Evolutionary conservation across 2,329 filamentous ascomycete genomes (phyloP).

Genomic region (Aspergillus ustus): DNA sequence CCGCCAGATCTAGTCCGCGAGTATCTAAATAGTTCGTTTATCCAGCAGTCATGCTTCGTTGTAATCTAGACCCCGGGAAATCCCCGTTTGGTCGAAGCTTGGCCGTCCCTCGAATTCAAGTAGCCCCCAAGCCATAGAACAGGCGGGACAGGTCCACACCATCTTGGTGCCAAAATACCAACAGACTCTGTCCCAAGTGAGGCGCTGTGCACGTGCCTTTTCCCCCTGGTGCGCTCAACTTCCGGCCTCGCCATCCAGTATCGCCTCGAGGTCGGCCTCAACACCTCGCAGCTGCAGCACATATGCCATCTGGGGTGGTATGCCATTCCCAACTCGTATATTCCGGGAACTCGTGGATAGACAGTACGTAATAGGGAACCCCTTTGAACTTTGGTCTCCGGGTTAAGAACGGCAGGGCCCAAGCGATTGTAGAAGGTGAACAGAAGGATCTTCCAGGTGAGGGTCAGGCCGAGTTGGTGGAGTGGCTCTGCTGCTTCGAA

Average conservation of each 20-base stretch:
- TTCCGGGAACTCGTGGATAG: not conserved
- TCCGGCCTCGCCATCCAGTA: not conserved
- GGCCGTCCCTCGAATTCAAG: not conserved
- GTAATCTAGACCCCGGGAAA: too few relatives aligned
- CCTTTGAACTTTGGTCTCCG: not conserved
- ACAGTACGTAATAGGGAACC: not conserved
- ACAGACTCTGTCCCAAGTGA: not conserved
- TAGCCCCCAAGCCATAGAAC: not conserved
- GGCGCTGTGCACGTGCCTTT: not conserved
- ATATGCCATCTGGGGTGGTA: not conserved
- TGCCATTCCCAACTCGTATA: not conserved
- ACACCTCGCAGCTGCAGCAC: not conserved
- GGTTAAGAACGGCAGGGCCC: not conserved
- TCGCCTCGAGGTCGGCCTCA: not conserved
- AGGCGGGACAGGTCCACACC: not conserved
- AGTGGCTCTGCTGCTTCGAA: not conserved
- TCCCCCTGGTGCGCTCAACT: not conserved
- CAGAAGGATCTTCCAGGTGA: not conserved
- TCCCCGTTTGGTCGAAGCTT: too few relatives aligned
- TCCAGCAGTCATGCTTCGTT: too few relatives aligned
- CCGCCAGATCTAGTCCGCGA: too few relatives aligned
- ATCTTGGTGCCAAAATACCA: not conserved
- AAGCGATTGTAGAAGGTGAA: not conserved
- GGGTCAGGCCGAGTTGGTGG: not conserved
- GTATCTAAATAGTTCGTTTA: too few relatives aligned